Conservation (phyloP, 345 rosid species). For the Brassica juncea region DNA sequence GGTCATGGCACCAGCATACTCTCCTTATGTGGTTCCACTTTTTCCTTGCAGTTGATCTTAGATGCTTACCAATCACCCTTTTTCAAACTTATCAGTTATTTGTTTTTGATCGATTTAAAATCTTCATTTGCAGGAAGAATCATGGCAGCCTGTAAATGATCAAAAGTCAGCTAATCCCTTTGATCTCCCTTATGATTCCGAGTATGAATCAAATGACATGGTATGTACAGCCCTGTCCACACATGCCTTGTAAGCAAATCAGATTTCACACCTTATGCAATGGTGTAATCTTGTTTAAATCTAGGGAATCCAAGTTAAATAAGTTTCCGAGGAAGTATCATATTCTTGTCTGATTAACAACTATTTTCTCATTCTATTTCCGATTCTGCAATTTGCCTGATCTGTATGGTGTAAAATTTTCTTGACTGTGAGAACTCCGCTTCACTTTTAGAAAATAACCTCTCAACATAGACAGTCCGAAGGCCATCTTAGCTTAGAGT, state of each 20-base stretch:
- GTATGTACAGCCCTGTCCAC: slow-evolving; percentile 47
- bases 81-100: slow-evolving; percentile 13
- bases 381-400: not conserved
- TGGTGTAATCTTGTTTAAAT: not conserved
- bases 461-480: not conserved
- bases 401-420: not conserved
- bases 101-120: not conserved
- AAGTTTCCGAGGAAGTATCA: not conserved
- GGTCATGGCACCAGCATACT: slow-evolving; percentile 42
- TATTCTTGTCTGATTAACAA: not conserved
- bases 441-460: not conserved
- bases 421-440: not conserved
- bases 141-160: slow-evolving; percentile 41
- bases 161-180: slow-evolving; percentile 83
- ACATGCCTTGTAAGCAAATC: not conserved
- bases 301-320: not conserved
- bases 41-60: slow-evolving; percentile 44
- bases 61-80: slow-evolving; percentile 11
- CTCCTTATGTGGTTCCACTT: slow-evolving; percentile 41
- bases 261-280: not conserved
- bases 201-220: slow-evolving; percentile 57
- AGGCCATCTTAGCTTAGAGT: not conserved
- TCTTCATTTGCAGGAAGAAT: slow-evolving; percentile 51
- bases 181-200: slow-evolving; percentile 82
- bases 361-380: not conserved